Percentiles rank a stretch among this genome's conserved stretches.
Conservation (phyloP, 208 protist genomes). For the Leishmania guyanensis region DNA sequence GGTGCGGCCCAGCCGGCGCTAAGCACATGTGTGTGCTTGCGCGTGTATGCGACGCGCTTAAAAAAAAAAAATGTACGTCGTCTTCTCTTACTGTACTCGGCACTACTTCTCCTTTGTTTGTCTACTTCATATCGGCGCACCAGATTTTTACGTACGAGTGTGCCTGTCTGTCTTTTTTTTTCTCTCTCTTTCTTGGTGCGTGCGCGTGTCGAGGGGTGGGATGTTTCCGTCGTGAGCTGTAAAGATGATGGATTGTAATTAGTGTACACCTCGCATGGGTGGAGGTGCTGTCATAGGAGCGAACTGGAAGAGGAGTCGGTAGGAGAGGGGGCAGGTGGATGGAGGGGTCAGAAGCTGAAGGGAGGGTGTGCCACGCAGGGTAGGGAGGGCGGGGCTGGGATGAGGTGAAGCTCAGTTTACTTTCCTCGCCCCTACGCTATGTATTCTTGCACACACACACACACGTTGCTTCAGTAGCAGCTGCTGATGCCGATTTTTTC, state of each 20-base stretch:
- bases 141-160: not conserved
- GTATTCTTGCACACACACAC: not conserved
- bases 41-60: conserved; percentile 7
- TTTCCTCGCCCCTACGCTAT: not conserved
- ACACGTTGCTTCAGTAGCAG: not conserved
- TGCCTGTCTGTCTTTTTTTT: conserved; percentile 4
- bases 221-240: not conserved
- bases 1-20: conserved; percentile 14
- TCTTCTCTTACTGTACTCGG: not conserved
- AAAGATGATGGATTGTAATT: not conserved
- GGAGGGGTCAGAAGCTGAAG: not conserved
- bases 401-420: not conserved
- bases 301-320: not conserved
- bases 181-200: not conserved
- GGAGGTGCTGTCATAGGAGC: not conserved
- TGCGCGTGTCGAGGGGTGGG: not conserved
- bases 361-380: not conserved
- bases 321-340: not conserved
- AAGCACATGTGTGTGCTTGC: not conserved
- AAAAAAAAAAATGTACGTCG: not conserved
- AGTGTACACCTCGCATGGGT: not conserved
- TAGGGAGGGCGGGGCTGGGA: not conserved
- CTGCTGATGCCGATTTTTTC: not conserved
- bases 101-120: conserved; percentile 16
- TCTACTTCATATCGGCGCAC: not conserved